Evolutionary conservation across 495 filamentous ascomycete genomes (phyloP), one percentile per base, ranked within the genome.

Genomic region (Podospora conica): DNA sequence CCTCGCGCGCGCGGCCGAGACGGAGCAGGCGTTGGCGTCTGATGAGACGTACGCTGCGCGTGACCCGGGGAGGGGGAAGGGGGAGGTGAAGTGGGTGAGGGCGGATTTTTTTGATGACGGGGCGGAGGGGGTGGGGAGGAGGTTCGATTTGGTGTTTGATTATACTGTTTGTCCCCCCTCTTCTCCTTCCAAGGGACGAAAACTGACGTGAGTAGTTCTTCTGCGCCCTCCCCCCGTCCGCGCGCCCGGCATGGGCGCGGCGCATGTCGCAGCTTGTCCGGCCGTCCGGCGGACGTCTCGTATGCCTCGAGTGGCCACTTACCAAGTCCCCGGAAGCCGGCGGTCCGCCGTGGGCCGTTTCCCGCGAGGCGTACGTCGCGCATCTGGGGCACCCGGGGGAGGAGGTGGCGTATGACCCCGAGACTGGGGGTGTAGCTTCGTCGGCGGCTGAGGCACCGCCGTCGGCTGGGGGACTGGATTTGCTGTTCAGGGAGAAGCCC

Each of bases 241-340:
- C 88, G 53, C 85, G 92, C 15, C 84, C 88, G 3, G 70, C 77
- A n/a, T 96, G 91, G 91, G 86, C 89, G 10, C 77, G 81, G 12
- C 82, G 87, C 23, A 86, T 90, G 77, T 77, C 79, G 4, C 77
- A 89, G 64, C 83, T 95, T 22, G 81, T 94, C 28, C 77, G 83
- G 60, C 82, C 83, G 7, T 76, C 79, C 12, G 86, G 87, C 28
- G 87, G 89, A 21, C 76, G 81, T 31, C 77, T 96, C 57, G 83
- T 95, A 54, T 95, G 92, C 71, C 77, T 95, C 58, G 91, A 96
- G 77, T 96, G 90, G 75, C 91, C 92, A 0, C 84, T 88, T 18
- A 82, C 83, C 67, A 94, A 93, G 75, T 75, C 84, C 31, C 80
- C 86, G 3, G 80, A 76, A 29, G 79, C 80, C 20, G 79, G 82